Percentiles rank a stretch among this genome's conserved stretches.
These are phyloP conservation scores for Aureobasidium sp. DNA, from an alignment of 2,329 filamentous ascomycete species.

Conservation along the genomic window DNA sequence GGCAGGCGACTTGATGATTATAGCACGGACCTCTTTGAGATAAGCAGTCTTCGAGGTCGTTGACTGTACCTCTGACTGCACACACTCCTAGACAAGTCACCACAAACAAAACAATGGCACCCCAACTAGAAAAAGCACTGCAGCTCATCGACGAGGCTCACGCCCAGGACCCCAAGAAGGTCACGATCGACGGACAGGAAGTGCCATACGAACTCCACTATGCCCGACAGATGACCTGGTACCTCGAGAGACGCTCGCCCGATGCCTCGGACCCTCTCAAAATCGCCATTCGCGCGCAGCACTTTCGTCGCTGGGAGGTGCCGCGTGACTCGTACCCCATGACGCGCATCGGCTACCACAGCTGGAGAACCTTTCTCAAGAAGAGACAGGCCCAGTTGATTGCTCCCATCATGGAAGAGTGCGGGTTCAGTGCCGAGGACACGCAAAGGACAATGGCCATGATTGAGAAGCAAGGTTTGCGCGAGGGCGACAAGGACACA, in stretches of 20 bases:
- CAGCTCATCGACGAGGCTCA: constrained; percentile 68
- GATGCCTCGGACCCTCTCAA: constrained; percentile 59
- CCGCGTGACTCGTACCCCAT: constrained; percentile 66
- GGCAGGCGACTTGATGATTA: neutral
- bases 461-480: constrained; percentile 71
- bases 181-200: constrained; percentile 36
- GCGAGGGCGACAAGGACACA: constrained; percentile 55
- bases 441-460: constrained; percentile 59
- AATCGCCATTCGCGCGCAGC: constrained; percentile 75
- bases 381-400: constrained; percentile 63
- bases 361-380: constrained; percentile 69
- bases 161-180: constrained; percentile 57
- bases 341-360: constrained; percentile 68
- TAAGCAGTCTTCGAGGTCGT: neutral
- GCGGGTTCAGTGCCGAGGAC: constrained; percentile 47
- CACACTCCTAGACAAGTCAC: neutral
- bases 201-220: constrained; percentile 77
- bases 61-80: neutral
- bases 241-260: constrained; percentile 56
- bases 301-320: constrained; percentile 80
- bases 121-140: constrained; percentile 44
- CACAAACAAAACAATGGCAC: constrained; percentile 13
- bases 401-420: constrained; percentile 45
- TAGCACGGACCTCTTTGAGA: constrained; percentile 12
- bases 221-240: constrained; percentile 69